Base-by-base conservation (phyloP, 306 rosid species). In the Rosa chinensis region DNA sequence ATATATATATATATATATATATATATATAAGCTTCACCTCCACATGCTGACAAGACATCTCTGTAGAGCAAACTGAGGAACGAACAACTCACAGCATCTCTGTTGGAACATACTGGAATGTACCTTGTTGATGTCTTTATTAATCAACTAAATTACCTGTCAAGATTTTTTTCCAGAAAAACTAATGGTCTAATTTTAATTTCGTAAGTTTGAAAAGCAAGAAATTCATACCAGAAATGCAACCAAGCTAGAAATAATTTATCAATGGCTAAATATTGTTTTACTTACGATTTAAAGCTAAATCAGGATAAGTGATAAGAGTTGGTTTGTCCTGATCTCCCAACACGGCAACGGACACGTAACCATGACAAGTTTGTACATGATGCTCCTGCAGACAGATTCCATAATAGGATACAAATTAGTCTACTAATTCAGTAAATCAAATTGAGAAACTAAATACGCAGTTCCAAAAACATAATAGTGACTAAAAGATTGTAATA, bases 271-370 rank as follows among this genome's bases (percentile, higher is more conserved):
- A 17, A 69, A 6, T 17, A 35, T n/a, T 25, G 66, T 23, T 78
- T 7, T 59, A 83, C 99, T 88, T 87, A 95, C 99, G 82, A 85
- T 95, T 93, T 89, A 91, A 83, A 80, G 91, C 98, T 87, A 95
- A 84, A 86, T 95, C 99, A 28, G 99, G 99, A 84, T 93, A 95
- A 21, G 98, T 93, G 64, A 93, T 80, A 40, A 95, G 96, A 73
- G 98, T 98, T 74, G 99, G 98, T 78, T 95, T 95, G 79, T 95
- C 97, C 80, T 74, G 97, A 82, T 95, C 98, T 85, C 99, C 99
- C 81, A 86, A 86, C 85, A 95, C 93, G 49, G 96, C 77, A 79
- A 93, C 96, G 16, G 97, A 90, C 64, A 95, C 85, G 35, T 68
- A 82, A 81, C 99, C 98, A 82, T 76, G 84, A 77, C 80, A 74